Percentiles rank a stretch among this genome's conserved stretches.
Conservation (phyloP, 306 rosid genomes). For the Vicia villosa region DNA sequence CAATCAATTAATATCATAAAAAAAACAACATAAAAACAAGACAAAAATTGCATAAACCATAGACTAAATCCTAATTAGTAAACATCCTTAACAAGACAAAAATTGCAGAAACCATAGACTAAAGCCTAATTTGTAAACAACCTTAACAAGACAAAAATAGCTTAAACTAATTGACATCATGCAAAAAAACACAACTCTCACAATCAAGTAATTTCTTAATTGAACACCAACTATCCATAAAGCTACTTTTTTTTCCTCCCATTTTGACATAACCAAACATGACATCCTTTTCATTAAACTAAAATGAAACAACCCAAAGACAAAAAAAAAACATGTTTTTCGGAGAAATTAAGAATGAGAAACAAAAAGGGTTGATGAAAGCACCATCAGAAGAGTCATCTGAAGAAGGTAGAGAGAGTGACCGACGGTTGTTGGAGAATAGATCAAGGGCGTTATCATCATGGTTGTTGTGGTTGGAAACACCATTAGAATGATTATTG, state of each 20-base stretch:
- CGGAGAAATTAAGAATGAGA: conserved; percentile 18
- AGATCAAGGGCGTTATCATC: conserved; percentile 79
- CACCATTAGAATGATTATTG: conserved; percentile 42
- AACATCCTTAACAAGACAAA: neutral
- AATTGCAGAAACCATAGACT: neutral
- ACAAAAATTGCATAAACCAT: neutral
- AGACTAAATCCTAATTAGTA: neutral
- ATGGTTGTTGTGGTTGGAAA: conserved; percentile 22
- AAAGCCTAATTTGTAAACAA: conserved; percentile 5
- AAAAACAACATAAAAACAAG: neutral
- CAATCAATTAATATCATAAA: conserved; percentile 26
- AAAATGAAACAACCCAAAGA: neutral
- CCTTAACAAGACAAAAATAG: neutral
- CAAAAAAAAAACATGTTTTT: neutral
- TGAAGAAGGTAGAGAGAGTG: conserved; percentile 72
- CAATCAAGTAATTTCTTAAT: conserved; percentile 15
- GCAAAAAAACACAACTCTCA: conserved; percentile 10
- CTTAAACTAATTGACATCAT: neutral
- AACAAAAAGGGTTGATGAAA: neutral
- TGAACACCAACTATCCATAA: neutral
- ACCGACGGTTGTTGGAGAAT: conserved; percentile 79
- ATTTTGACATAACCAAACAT: conserved; percentile 10
- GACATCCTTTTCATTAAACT: conserved; percentile 12
- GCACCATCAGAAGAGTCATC: conserved; percentile 92
- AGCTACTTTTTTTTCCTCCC: neutral